A percentile compares a stretch with the other conserved stretches of the same genome.
These are phyloP conservation scores for Artemisia annua DNA, from an alignment of 129 eudicot genomes.

Conservation along the genomic window DNA sequence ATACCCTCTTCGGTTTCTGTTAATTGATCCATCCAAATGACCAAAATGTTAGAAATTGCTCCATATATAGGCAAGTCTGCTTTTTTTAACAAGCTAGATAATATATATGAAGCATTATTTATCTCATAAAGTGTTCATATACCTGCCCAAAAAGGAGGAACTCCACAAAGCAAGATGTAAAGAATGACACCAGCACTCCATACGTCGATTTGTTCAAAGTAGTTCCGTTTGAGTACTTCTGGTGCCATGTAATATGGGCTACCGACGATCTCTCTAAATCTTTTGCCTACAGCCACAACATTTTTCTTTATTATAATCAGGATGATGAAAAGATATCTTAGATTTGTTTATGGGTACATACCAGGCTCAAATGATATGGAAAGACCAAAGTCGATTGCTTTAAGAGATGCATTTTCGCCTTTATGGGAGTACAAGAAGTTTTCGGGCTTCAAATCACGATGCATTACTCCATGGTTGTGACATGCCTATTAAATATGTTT, in stretches of 20 bases:
- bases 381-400: constrained; percentile 93
- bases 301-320: too few relatives aligned
- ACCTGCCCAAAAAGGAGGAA: constrained; percentile 99
- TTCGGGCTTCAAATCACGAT: constrained; percentile 85
- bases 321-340: background rate
- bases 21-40: background rate
- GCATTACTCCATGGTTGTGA: constrained; percentile 82
- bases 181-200: constrained; percentile 96
- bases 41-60: background rate
- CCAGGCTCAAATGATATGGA: constrained; percentile 83
- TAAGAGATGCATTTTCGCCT: constrained; percentile 59
- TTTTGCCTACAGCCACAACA: constrained; percentile 47
- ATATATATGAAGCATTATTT: background rate
- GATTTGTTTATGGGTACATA: constrained; percentile 6
- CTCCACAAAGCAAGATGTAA: constrained; percentile 88
- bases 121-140: background rate
- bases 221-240: constrained; percentile 72
- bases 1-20: constrained; percentile 98
- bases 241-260: constrained; percentile 98
- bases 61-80: background rate
- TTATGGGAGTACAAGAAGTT: constrained; percentile 66
- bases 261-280: constrained; percentile 75
- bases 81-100: background rate
- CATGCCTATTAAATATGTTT: constrained; percentile 51
- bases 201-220: constrained; percentile 67